Evolutionary conservation across 1,284 basidiomycete genomes (phyloP), one percentile per base, ranked within the genome.

Genomic region (Rhodotorula sp.): DNA sequence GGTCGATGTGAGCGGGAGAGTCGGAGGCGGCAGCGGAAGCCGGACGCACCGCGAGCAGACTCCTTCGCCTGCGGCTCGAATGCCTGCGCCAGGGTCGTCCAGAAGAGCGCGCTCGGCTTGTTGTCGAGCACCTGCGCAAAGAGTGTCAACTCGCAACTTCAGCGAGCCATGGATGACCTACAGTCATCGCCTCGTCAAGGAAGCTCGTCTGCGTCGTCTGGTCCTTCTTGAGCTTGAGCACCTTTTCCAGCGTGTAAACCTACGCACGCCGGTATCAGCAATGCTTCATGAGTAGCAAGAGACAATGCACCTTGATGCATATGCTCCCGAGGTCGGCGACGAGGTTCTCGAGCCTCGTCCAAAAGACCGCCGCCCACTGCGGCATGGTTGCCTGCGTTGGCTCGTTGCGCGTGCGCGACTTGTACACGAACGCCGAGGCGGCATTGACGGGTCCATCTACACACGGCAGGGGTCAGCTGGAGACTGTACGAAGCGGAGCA

Each of bases 191-290:
- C 80, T 94, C 93, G 64, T 96, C 92, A 25, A 98, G 83, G 81
- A 97, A 97, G 15, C 90, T 85, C 2, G 86, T 83, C 67, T 93
- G 90, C 0, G 90, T 89, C 29, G 87, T 83, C 0, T 88, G 85
- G 80, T 96, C 93, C 79, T 88, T 90, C 83, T 97, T 97, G 77
- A 95, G 82, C 78, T 88, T 88, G 41, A 98, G 84, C 8, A 98
- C 95, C 79, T 93, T 97, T 81, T 98, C 94, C 12, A 99, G 86
- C 0, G 91, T 91, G 81, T 97, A 97, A 9, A 97, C 91, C 90
- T 94, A 66, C 37, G n/a, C 19, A 19, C 46, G 29, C 19, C 0
- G 36, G 6, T 19, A 44, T 13, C n/a, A 22, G 32, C 21, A 41
- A n/a, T 15, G 27, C 17, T 6, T 8, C 44, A 34, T 2, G 9